phyloP scores from a whole-genome alignment of 768 basidiomycete genomes.

The Kondoa malvinella region DNA sequence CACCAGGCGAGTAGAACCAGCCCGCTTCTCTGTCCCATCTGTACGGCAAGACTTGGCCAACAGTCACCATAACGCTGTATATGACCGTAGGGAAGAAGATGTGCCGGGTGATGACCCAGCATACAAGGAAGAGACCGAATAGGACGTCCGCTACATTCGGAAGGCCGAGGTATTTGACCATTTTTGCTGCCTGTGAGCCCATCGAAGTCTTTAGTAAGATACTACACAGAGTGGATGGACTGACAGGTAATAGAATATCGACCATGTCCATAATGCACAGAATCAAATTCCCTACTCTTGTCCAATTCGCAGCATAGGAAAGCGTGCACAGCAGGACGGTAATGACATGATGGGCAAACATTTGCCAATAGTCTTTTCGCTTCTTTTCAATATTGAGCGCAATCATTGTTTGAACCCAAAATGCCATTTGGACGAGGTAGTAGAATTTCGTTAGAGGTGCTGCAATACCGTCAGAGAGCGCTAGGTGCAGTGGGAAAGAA shows the following conservation, averaged over 20 bases:
- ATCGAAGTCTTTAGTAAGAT: background rate
- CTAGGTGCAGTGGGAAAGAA: conserved; percentile 35
- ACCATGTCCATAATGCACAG: conserved; percentile 87
- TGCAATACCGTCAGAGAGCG: background rate
- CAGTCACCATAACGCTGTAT: conserved; percentile 43
- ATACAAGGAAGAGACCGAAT: conserved; percentile 67
- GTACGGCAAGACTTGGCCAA: conserved; percentile 39
- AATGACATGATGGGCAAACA: conserved; percentile 78
- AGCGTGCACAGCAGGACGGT: conserved; percentile 57
- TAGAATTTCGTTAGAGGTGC: background rate
- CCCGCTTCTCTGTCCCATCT: conserved; percentile 47
- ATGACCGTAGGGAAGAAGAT: conserved; percentile 60
- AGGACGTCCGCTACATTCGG: conserved; percentile 50
- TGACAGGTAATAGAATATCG: conserved; percentile 77
- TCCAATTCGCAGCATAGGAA: conserved; percentile 70
- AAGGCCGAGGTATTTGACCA: conserved; percentile 67
- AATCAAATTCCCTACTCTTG: conserved; percentile 72
- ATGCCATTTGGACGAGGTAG: conserved; percentile 25
- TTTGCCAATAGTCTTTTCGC: conserved; percentile 59
- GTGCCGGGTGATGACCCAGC: conserved; percentile 83
- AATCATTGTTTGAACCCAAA: conserved; percentile 80
- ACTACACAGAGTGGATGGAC: conserved; percentile 30
- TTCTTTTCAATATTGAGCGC: conserved; percentile 82
- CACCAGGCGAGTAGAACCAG: conserved; percentile 40
- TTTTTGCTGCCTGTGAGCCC: conserved; percentile 73